phyloP scores from a whole-genome alignment of 345 rosid species.

The Aegle marmelos region DNA sequence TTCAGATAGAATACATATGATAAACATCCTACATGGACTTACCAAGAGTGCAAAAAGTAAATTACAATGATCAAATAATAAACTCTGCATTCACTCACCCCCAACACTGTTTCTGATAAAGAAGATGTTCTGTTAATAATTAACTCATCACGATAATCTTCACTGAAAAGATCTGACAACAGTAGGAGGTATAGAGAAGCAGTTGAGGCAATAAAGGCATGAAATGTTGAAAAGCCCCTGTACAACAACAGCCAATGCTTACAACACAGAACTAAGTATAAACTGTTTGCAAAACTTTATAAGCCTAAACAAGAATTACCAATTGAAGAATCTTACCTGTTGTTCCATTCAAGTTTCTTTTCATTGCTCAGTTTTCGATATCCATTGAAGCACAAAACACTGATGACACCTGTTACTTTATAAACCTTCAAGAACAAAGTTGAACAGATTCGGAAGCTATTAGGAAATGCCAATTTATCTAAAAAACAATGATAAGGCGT shows the following conservation, averaged over 20 bases:
- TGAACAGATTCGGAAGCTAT: constrained; percentile 3
- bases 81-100: constrained; percentile 43
- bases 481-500: not conserved
- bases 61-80: too few species aligned
- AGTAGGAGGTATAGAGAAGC: constrained; percentile 63
- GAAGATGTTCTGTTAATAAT: constrained; percentile 52
- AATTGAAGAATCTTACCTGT: constrained; percentile 40
- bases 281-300: not conserved
- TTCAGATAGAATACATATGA: not conserved
- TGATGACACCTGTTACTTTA: constrained; percentile 50
- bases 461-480: not conserved
- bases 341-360: constrained; percentile 80
- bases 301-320: not conserved
- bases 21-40: not conserved
- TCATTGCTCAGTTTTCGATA: constrained; percentile 49
- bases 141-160: constrained; percentile 44
- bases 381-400: constrained; percentile 45
- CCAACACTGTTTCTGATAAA: constrained; percentile 51
- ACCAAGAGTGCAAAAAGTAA: not conserved
- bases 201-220: constrained; percentile 60
- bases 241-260: constrained; percentile 10
- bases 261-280: not conserved
- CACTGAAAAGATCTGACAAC: constrained; percentile 57
- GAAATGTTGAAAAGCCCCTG: constrained; percentile 91
- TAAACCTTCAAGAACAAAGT: constrained; percentile 54